phyloP scores from a whole-genome alignment of 2,329 filamentous ascomycete species.

The Colletotrichum neosansevieriae region DNA sequence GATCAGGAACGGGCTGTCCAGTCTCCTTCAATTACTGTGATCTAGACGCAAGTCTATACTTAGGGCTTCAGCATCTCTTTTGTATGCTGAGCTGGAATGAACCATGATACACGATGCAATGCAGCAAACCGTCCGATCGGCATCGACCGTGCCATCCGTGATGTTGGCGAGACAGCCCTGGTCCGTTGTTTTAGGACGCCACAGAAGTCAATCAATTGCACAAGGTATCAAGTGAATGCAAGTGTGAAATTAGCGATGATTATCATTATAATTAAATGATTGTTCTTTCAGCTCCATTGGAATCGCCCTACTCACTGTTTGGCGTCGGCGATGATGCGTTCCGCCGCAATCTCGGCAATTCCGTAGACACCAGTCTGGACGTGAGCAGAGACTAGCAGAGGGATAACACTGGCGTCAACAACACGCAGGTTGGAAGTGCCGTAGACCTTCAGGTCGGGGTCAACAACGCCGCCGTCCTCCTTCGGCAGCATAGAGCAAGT shows the following conservation, averaged over 20 bases:
- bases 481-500: conserved; percentile 61
- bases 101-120: no score
- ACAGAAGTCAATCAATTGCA: no score
- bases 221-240: no score
- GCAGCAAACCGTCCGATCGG: no score
- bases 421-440: conserved; percentile 61
- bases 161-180: no score
- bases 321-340: conserved; percentile 43
- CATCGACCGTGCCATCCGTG: no score
- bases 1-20: no score
- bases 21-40: no score
- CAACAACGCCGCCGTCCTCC: conserved; percentile 59
- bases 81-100: no score
- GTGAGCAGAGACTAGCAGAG: conserved; percentile 59
- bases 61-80: no score
- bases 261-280: conserved; percentile 21
- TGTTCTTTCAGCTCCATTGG: neutral
- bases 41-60: no score
- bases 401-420: conserved; percentile 63
- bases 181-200: no score
- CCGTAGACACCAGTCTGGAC: conserved; percentile 67
- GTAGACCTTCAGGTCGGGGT: conserved; percentile 57
- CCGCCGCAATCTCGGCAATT: conserved; percentile 60
- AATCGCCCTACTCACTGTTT: neutral
- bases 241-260: neutral